Base-by-base conservation (phyloP, 1,284 basidiomycete species). In the Stereum hirsutum region DNA sequence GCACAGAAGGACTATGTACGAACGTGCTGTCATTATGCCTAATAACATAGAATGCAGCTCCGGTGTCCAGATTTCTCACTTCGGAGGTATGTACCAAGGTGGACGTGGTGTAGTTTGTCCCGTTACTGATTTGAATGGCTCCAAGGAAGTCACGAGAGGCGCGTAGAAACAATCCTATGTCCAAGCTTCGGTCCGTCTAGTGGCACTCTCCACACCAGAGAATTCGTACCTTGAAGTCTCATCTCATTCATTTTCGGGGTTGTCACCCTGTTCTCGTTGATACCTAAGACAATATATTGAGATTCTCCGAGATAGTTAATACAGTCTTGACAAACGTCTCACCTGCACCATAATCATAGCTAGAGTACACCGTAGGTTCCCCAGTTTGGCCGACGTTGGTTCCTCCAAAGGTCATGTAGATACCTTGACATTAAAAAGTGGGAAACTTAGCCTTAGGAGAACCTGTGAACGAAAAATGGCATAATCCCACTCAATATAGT, bases 241-340 rank as follows among this genome's bases (percentile, higher is more conserved):
- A 76, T 69, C 51, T 77, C 74, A 39, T 71, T 71, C 67, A 74
- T 75, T 52, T 76, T 77, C 1, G 66, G 54, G 14, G 56, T 62
- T 1, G 72, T 64, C 15, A 69, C 57, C 3, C 74, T 62, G 45
- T 70, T 73, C 54, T 77, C 74, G 44, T 72, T 68, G 46, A 77
- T 75, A 7, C 71, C 65, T 64, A 45, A 17, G n/a, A 12, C 5
- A 41, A 43, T 6, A 45, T 17, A 43, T 37, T 14, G 19, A 23
- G 30, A 33, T 20, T 23, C 34, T n/a, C 11, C 19, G 5, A 36
- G n/a, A 36, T 14, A 36, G 34, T 24, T 5, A n/a, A n/a, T n/a
- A n/a, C n/a, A n/a, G n/a, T n/a, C n/a, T n/a, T n/a, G n/a, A n/a
- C n/a, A n/a, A n/a, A n/a, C n/a, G n/a, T n/a, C 45, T 26, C 20